Evolutionary conservation across 2,329 filamentous ascomycete genomes (phyloP).

Genomic region (Alternaria consortialis): DNA sequence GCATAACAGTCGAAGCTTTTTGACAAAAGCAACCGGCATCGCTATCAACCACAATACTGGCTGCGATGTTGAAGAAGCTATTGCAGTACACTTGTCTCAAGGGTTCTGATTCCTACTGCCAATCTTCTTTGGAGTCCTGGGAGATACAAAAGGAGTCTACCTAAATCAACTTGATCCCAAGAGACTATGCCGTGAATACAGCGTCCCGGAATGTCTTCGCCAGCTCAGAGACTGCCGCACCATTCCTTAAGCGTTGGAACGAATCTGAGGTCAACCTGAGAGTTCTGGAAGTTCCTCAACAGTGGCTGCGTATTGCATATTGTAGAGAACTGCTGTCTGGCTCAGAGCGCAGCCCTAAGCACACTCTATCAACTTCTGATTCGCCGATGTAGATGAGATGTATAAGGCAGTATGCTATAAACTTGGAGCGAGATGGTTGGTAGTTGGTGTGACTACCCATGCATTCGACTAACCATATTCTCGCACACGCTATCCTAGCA

Average conservation of each 20-base stretch:
- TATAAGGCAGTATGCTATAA: background rate
- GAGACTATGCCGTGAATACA: background rate
- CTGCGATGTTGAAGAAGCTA: background rate
- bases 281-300: background rate
- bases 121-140: background rate
- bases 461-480: background rate
- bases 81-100: background rate
- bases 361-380: background rate
- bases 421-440: background rate
- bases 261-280: background rate
- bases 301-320: slow-evolving; percentile 5
- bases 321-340: background rate
- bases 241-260: background rate
- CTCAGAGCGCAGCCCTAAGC: background rate
- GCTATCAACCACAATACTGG: background rate
- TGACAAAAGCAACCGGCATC: background rate
- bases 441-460: background rate
- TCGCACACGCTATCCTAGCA: background rate
- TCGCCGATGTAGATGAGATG: background rate
- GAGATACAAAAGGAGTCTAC: slow-evolving; percentile 2
- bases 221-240: background rate
- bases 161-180: background rate
- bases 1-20: background rate
- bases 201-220: background rate
- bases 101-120: background rate